These are phyloP conservation scores for Rutstroemia sp. DNA, from an alignment of 2,329 filamentous ascomycete genomes.

Conservation along the genomic window DNA sequence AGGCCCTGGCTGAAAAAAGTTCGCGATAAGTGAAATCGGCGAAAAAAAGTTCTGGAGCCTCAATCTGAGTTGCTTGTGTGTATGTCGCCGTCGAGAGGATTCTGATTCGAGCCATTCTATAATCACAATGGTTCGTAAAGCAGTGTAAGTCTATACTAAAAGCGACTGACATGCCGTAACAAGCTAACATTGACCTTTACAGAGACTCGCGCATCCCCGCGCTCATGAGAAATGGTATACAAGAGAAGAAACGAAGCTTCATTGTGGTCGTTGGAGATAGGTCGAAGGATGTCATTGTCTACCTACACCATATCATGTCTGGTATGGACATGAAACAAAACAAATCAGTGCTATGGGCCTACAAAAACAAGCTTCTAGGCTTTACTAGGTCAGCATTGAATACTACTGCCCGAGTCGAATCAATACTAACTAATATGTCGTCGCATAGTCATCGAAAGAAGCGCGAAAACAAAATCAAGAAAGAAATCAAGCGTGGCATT, in stretches of 20 bases:
- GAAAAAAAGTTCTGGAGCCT: slow-evolving; percentile 9
- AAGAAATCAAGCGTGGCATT: slow-evolving; percentile 91
- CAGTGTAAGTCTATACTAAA: slow-evolving; percentile 20
- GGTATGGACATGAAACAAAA: slow-evolving; percentile 86
- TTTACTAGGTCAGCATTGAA: slow-evolving; percentile 61
- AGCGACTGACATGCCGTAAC: background rate
- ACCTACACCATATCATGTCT: slow-evolving; percentile 89
- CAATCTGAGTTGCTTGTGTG: slow-evolving; percentile 6
- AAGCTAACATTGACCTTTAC: slow-evolving; percentile 3
- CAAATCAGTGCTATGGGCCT: slow-evolving; percentile 96
- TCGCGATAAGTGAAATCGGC: slow-evolving; percentile 9
- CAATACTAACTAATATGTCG: slow-evolving; percentile 1
- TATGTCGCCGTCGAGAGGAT: slow-evolving; percentile 19
- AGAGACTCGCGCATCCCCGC: slow-evolving; percentile 87
- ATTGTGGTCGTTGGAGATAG: slow-evolving; percentile 93
- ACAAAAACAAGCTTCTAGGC: slow-evolving; percentile 93
- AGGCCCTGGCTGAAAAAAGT: slow-evolving; percentile 6
- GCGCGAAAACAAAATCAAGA: slow-evolving; percentile 96
- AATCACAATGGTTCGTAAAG: slow-evolving; percentile 26
- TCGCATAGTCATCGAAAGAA: slow-evolving; percentile 81
- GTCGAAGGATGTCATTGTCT: slow-evolving; percentile 93
- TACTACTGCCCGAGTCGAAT: slow-evolving; percentile 7
- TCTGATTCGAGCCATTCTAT: background rate
- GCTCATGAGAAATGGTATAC: slow-evolving; percentile 83
- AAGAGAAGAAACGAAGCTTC: slow-evolving; percentile 96